Evolutionary conservation across 2,329 filamentous ascomycete species (phyloP), one percentile per base, ranked within the genome.

Genomic region (Sporothrix euskadiensis): DNA sequence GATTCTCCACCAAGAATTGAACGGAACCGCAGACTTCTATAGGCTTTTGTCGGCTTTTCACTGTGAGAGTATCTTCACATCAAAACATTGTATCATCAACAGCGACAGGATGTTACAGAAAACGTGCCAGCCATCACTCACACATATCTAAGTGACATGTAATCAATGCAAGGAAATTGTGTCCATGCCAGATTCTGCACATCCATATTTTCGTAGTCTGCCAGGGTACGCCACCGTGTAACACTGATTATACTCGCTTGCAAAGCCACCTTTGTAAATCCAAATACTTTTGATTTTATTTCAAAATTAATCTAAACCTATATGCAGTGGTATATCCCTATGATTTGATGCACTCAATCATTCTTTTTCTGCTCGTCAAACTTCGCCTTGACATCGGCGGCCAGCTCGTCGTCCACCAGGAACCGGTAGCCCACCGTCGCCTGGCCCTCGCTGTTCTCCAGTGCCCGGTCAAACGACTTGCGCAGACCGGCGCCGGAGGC

Each of bases 351-450:
- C 57, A 19, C 44, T 47, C 26, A 39, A 22, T 16, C 57, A 7
- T 72, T 57, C 22, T 59, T 63, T 41, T 73, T 73, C 44, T 73
- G 71, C 52, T 76, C 75, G 74, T 79, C 65, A 78, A 83, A 86
- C 63, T 83, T 81, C 68, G 79, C 79, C 78, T 83, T 84, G n/a
- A 74, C 66, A 14, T 74, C 73, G 3, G 66, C 68, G 0, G 73
- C 73, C 52, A 74, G 54, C 19, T n/a, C 59, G 44, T 74, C 71
- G 49, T 74, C 73, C 22, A 69, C 66, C 32, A 74, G 68, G 54
- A 74, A 69, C 8, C 68, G 68, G 59, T 73, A 73, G 49, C 49
- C 73, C 9, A 72, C 69, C 9, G 52, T 54, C 4, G 71, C 73
- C 73, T 73, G 68, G 52, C 73, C 73, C 41, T 74, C 71, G 30